Conservation (phyloP, 306 rosid species). For the Vigna radiata region DNA sequence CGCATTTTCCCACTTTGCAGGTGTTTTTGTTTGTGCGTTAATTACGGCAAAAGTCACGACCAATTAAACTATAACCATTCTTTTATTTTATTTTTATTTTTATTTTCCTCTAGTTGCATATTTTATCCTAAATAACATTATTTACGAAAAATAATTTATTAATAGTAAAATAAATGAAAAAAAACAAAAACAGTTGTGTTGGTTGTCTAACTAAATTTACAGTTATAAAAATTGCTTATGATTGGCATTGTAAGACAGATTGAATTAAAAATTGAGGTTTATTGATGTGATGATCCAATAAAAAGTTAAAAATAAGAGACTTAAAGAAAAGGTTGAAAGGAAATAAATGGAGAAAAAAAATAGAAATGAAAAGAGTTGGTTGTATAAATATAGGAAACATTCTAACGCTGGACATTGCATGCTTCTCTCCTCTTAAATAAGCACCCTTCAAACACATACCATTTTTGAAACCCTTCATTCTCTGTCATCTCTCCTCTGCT, state of each 20-base stretch:
- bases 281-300: not conserved
- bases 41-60: conserved; percentile 68
- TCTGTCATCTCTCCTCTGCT: conserved; percentile 17
- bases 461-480: conserved; percentile 40
- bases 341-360: not conserved
- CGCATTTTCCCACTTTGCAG: conserved; percentile 36
- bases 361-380: not conserved
- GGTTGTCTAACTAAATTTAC: no score
- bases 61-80: conserved; percentile 4
- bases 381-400: conserved; percentile 72
- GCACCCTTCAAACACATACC: conserved; percentile 60
- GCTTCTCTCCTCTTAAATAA: conserved; percentile 56
- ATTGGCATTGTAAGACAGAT: not conserved
- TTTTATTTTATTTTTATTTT: not conserved
- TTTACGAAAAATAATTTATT: no score
- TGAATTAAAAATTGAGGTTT: not conserved
- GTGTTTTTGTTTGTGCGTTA: conserved; percentile 49
- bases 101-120: no score
- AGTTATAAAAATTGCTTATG: no score
- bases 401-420: conserved; percentile 53
- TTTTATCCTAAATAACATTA: no score
- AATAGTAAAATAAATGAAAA: no score
- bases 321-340: not conserved
- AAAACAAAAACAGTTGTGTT: no score
- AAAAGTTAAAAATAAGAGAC: not conserved